Base-by-base conservation (phyloP, 148 eudicot genomes). In the Mesembryanthemum crystallinum region DNA sequence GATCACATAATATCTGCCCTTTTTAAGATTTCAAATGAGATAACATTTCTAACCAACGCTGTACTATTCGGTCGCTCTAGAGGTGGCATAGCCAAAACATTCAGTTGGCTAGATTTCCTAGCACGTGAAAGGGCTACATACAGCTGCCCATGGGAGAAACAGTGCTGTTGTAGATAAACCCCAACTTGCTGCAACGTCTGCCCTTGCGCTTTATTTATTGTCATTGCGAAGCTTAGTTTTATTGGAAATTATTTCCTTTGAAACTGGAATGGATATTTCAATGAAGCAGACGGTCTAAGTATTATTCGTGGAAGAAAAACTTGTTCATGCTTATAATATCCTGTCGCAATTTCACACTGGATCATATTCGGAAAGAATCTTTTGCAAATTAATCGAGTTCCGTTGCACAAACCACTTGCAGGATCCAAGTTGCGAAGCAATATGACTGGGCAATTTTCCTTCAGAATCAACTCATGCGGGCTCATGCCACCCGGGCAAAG, bases 131-230 rank as follows among this genome's bases (percentile, higher is more conserved):
- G 49, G 1, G 49, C 49, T 0, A 45, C 76, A 25, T 61, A 62
- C 10, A 61, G 14, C n/a, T 73, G 76, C 1, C 77, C 77, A 61
- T 62, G 69, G 10, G 69, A 29, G 21, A 74, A 74, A 17, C 77
- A 74, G 8, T 57, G 27, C 0, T 32, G 57, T 0, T 12, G 59
- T 28, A 62, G 17, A 21, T 63, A 74, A 3, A 74, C 17, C 5
- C 5, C 39, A 20, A 74, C 69, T 28, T 63, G 59, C 5, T 47
- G 13, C 0, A 74, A 23, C 13, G 69, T 74, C 8, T 74, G 69
- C 8, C 59, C 77, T 9, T 74, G 77, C 9, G 60, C 47, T 45
- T 74, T 74, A 17, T 62, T 74, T 17, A 74, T 45, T 0, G 76
- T 73, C 76, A 73, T 73, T 24, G 76, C 42, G 39, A 73, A 73